Conservation (phyloP, 2,329 filamentous ascomycete genomes). For the Claviceps capensis region DNA sequence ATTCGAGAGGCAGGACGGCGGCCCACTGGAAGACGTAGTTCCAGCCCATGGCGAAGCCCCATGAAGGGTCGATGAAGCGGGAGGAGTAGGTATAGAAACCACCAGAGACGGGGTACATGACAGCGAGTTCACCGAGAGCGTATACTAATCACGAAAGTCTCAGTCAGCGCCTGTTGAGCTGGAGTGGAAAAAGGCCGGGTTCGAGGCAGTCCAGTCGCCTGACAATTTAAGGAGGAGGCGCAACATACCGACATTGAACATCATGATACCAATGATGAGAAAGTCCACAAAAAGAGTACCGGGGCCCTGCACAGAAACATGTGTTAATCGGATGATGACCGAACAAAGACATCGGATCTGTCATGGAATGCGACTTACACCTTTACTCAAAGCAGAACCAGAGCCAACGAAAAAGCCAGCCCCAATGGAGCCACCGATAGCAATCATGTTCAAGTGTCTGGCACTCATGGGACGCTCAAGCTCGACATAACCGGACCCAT, state of each 20-base stretch:
- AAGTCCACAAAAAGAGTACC: conserved; percentile 6
- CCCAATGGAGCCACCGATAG: conserved; percentile 47
- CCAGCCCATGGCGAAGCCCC: conserved; percentile 40
- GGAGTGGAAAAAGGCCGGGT: background rate
- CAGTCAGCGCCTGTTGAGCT: background rate
- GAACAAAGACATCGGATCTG: background rate
- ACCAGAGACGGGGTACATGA: conserved; percentile 44
- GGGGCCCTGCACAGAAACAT: conserved; percentile 2
- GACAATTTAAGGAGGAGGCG: too few species aligned
- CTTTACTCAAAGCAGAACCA: conserved; percentile 35
- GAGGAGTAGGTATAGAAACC: conserved; percentile 45
- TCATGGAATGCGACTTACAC: conserved; percentile 26
- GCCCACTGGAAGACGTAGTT: conserved; percentile 36
- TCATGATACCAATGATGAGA: conserved; percentile 7
- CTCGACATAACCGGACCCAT: conserved; percentile 19
- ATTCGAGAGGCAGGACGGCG: conserved; percentile 31
- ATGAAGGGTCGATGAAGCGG: conserved; percentile 46
- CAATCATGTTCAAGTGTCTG: conserved; percentile 47
- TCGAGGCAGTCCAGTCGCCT: background rate
- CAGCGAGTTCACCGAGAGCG: conserved; percentile 43
- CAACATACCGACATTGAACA: conserved; percentile 8
- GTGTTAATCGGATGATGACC: background rate
- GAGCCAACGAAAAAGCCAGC: conserved; percentile 51
- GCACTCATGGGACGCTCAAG: conserved; percentile 33
- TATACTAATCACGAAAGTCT: conserved; percentile 23